A percentile compares a stretch with the other conserved stretches of the same genome.
Conservation (phyloP, 768 basidiomycete genomes). For the Termitomyces sp. region DNA sequence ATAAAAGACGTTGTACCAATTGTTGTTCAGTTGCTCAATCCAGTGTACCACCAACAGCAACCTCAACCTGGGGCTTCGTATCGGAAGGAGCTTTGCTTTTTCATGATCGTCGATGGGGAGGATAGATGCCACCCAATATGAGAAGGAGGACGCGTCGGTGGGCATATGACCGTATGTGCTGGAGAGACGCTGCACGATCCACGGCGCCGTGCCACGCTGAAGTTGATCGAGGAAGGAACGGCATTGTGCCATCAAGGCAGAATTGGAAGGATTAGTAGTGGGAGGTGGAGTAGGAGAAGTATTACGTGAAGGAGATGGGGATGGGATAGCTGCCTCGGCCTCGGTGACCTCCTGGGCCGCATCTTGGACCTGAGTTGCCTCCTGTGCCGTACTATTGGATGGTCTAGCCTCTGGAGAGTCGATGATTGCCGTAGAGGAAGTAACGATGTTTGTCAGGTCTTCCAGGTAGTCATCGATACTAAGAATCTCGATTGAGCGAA, state of each 20-base stretch:
- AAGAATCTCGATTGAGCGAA: neutral
- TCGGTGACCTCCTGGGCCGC: neutral
- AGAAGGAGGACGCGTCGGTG: slow-evolving; percentile 61
- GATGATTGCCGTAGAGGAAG: slow-evolving; percentile 5
- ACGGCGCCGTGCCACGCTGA: slow-evolving; percentile 72
- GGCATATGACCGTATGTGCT: slow-evolving; percentile 78
- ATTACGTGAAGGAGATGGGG: slow-evolving; percentile 5
- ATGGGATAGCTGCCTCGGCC: neutral
- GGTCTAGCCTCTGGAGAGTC: slow-evolving; percentile 2
- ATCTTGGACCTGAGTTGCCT: neutral
- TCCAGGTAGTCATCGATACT: slow-evolving; percentile 26
- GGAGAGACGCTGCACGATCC: slow-evolving; percentile 87
- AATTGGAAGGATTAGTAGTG: slow-evolving; percentile 32
- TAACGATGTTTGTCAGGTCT: slow-evolving; percentile 23
- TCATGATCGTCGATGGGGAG: slow-evolving; percentile 90
- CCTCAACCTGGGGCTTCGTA: slow-evolving; percentile 71
- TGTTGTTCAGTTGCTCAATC: slow-evolving; percentile 70
- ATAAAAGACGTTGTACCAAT: slow-evolving; percentile 36
- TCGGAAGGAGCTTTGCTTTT: slow-evolving; percentile 81
- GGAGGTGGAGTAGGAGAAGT: slow-evolving; percentile 7
- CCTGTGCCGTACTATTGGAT: neutral
- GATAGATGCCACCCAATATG: slow-evolving; percentile 87
- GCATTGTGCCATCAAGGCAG: slow-evolving; percentile 46
- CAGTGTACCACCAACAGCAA: slow-evolving; percentile 86
- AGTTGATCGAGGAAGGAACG: slow-evolving; percentile 38